Conservation (phyloP, 2,329 filamentous ascomycete species). For the Aquanectria penicillioides region DNA sequence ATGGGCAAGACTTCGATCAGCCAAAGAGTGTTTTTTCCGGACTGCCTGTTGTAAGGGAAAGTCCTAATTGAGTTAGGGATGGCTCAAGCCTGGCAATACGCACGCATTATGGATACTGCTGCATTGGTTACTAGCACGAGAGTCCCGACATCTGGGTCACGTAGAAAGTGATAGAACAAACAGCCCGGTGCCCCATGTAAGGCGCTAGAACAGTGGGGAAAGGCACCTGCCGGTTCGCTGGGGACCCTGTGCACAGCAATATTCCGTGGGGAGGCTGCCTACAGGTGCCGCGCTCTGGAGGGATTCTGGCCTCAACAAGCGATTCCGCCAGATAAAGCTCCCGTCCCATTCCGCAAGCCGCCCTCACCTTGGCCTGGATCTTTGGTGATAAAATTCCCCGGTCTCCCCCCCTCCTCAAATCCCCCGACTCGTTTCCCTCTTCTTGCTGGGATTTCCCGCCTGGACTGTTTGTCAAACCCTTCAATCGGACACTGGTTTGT, state of each 20-base stretch:
- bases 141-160: no score
- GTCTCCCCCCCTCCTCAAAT: not conserved
- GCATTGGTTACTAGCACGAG: no score
- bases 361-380: slow-evolving; percentile 1
- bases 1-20: no score
- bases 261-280: not conserved
- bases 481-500: not conserved
- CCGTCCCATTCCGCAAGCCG: slow-evolving; percentile 19
- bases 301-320: slow-evolving; percentile 12
- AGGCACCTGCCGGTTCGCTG: slow-evolving; percentile 9
- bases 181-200: not conserved
- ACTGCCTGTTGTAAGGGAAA: no score
- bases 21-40: no score
- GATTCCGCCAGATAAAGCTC: slow-evolving; percentile 22
- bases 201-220: slow-evolving; percentile 14
- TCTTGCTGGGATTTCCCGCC: not conserved
- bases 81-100: no score
- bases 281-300: not conserved
- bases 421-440: not conserved
- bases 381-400: no score
- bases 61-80: no score
- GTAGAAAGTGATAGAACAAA: slow-evolving; percentile 3
- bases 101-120: no score
- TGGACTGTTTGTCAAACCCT: not conserved
- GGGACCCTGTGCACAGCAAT: slow-evolving; percentile 3